Conservation (phyloP, 75 land plant genomes). For the Pinus tabuliformis region DNA sequence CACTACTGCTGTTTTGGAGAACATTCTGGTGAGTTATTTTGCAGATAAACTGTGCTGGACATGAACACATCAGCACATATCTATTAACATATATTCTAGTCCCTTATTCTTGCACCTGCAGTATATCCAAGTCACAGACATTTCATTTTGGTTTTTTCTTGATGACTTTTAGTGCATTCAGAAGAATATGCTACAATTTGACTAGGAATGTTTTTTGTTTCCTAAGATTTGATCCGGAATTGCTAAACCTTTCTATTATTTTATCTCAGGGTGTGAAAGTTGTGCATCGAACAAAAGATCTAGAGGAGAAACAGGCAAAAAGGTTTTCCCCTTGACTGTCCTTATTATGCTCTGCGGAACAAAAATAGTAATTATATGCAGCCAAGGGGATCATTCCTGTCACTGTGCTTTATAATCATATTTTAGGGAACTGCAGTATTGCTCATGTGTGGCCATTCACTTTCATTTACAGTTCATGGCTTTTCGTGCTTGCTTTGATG, state of each 20-base stretch:
- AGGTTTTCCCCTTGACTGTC: constrained; percentile 39
- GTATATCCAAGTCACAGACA: neutral
- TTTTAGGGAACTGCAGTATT: neutral
- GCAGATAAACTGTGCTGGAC: no score
- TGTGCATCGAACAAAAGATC: constrained; percentile 83
- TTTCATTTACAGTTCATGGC: no score
- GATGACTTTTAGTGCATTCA: neutral
- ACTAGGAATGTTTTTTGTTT: neutral
- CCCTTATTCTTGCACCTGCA: neutral
- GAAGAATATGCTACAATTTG: neutral
- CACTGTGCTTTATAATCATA: neutral
- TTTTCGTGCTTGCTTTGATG: neutral
- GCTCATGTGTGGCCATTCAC: no score
- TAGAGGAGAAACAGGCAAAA: constrained; percentile 92
- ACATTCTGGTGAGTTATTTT: constrained; percentile 71
- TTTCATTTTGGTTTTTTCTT: neutral
- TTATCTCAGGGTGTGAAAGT: constrained; percentile 80
- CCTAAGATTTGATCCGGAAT: neutral
- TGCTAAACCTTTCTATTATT: neutral
- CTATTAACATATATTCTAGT: neutral
- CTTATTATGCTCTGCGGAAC: neutral
- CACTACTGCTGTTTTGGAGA: constrained; percentile 67
- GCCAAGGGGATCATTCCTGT: neutral
- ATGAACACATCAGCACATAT: neutral
- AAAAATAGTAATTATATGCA: neutral